Base-by-base conservation (phyloP, 108 stramenopile genomes). In the Hondaea fermentalgiana region DNA sequence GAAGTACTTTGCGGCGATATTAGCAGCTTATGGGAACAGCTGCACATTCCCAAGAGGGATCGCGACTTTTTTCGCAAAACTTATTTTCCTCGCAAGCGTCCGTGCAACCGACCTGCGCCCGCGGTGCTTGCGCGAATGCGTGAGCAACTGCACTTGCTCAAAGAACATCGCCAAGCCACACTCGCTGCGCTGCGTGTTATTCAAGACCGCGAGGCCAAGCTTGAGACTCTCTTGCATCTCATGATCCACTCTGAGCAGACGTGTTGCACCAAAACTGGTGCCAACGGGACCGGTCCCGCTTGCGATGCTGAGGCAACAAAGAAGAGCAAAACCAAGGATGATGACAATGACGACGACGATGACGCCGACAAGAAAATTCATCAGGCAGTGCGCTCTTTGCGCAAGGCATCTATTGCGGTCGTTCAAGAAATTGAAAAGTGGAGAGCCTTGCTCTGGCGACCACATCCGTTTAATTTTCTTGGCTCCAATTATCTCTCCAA, bases 101-200 rank as follows among this genome's bases (percentile, higher is more conserved):
- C 88, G 12, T 89, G 69, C 4, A 95, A 91, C 58, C 96, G 94
- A 0, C 94, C 95, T 59, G 59, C 49, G 5, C 94, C 91, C 5
- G 88, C 91, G 58, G 94, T 59, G 10, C 76, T 83, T 3, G 51
- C 45, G 45, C 49, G 49, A 6, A 16, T 91, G 64, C 21, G 95
- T 92, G 25, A 93, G 90, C 17, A 91, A 89, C 60, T 91, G 19
- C 88, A 95, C 89, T 44, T 95, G 91, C 42, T 93, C 91, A 57
- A 60, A 71, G 16, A 94, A 94, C 42, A 90, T 92, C 59, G 59
- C 59, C 45, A 89, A 23, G 88, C 91, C 76, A 23, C 97, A 95
- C 17, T 88, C 91, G 42, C 55, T 88, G 83, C 96, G 95, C 89
- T 96, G 58, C 29, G 28, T 10, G 29, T 25, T 1, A 58, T 87